Evolutionary conservation across 2,329 filamentous ascomycete species (phyloP).

Genomic region (Colletotrichum liriopes): DNA sequence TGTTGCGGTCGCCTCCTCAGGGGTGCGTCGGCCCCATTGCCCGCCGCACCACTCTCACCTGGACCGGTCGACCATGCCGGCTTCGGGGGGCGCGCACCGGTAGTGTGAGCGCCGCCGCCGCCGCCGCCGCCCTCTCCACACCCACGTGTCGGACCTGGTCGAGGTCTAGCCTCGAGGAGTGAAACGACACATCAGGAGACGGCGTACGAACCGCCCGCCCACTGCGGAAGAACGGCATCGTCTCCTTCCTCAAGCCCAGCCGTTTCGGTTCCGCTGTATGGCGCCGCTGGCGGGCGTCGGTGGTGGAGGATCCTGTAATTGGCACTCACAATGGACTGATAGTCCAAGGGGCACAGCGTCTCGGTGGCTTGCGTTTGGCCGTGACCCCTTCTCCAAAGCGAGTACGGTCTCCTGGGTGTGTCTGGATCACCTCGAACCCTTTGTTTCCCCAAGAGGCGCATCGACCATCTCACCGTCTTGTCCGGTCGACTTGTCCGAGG

Average conservation of each 20-base stretch:
- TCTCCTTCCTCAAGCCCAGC: not conserved
- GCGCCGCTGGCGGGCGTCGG: not conserved
- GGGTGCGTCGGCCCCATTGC: not conserved
- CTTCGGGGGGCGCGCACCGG: not conserved
- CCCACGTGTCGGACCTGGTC: not conserved
- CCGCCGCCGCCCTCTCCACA: not conserved
- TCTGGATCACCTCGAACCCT: not conserved
- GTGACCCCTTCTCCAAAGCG: not conserved
- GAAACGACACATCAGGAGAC: not conserved
- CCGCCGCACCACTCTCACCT: not conserved
- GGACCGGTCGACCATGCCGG: not conserved
- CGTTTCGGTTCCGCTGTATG: not conserved
- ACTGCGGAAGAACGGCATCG: not conserved
- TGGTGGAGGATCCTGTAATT: not conserved
- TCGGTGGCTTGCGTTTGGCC: not conserved
- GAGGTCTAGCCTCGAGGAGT: not conserved
- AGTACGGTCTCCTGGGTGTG: not conserved
- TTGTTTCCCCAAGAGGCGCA: not conserved
- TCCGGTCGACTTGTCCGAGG: not conserved
- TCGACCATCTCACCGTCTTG: not conserved
- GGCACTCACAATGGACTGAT: not conserved
- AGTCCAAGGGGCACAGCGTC: not conserved
- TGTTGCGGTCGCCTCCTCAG: not conserved
- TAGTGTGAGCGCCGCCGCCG: not conserved
- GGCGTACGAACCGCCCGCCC: not conserved